Evolutionary conservation across 148 eudicot species (phyloP).

Genomic region (Vaccinium darrowii): DNA sequence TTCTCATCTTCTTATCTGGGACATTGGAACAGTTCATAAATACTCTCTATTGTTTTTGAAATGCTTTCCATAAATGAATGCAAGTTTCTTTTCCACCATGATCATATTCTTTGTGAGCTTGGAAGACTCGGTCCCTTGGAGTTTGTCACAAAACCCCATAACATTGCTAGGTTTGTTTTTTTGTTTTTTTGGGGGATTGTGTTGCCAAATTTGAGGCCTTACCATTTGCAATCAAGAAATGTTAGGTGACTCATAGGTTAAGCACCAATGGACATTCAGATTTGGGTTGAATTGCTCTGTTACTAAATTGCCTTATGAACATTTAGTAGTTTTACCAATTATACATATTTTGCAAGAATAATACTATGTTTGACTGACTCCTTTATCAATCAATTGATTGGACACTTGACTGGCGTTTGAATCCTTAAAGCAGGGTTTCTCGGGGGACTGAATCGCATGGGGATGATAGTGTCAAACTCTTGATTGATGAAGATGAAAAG

Average conservation of each 20-base stretch:
- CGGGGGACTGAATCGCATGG: conserved; percentile 33
- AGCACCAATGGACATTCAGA: conserved; percentile 9
- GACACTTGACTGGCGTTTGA: neutral
- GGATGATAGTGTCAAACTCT: conserved; percentile 21
- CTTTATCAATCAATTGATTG: neutral
- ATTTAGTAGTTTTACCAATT: neutral
- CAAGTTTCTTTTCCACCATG: neutral
- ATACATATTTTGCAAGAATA: neutral
- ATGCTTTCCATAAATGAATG: neutral
- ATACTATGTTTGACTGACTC: neutral
- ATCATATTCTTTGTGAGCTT: conserved; percentile 1
- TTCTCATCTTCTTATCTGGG: neutral
- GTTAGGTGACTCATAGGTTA: neutral
- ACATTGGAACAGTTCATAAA: neutral
- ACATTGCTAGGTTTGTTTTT: neutral
- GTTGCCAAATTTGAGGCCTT: neutral
- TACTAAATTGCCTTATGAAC: neutral
- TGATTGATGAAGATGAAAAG: conserved; percentile 36
- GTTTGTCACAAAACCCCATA: neutral
- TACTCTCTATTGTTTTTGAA: neutral
- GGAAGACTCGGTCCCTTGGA: neutral
- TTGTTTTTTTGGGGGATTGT: neutral
- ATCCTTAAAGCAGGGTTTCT: conserved; percentile 38
- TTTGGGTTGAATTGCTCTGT: neutral
- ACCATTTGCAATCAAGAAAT: neutral